A percentile compares a stretch with the other conserved stretches of the same genome.
These are phyloP conservation scores for Cryptococcus hybrid DNA, from an alignment of 1,284 basidiomycete genomes.

Conservation along the genomic window DNA sequence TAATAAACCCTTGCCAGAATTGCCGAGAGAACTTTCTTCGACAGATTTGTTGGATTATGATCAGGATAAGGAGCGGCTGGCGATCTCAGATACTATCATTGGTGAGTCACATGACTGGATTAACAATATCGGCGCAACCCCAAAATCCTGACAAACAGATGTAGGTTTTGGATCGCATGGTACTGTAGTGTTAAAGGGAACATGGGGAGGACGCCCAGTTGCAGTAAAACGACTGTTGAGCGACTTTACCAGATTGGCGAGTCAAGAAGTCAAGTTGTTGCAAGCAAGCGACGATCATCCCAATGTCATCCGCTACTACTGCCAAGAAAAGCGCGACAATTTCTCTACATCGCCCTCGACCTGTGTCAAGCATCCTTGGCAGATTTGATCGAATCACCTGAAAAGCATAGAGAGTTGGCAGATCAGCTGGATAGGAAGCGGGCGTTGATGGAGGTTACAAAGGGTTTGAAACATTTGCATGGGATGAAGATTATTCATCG, in stretches of 20 bases:
- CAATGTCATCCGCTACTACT: slow-evolving; percentile 98
- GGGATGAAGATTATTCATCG: slow-evolving; percentile 95
- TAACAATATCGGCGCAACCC: no score
- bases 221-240: slow-evolving; percentile 94
- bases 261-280: slow-evolving; percentile 89
- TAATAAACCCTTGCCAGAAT: slow-evolving; percentile 40
- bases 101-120: slow-evolving; percentile 54
- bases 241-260: slow-evolving; percentile 93
- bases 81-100: slow-evolving; percentile 74
- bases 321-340: slow-evolving; percentile 87
- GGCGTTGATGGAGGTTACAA: slow-evolving; percentile 81
- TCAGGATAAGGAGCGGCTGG: slow-evolving; percentile 50
- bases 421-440: slow-evolving; percentile 85
- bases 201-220: slow-evolving; percentile 91
- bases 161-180: slow-evolving; percentile 94
- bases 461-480: slow-evolving; percentile 86
- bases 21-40: slow-evolving; percentile 37
- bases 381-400: slow-evolving; percentile 83
- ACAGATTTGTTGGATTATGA: slow-evolving; percentile 19
- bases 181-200: slow-evolving; percentile 90
- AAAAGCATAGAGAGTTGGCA: slow-evolving; percentile 58
- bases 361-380: slow-evolving; percentile 92
- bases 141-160: not conserved
- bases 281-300: slow-evolving; percentile 98
- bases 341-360: slow-evolving; percentile 98